Base-by-base conservation (phyloP, 2,329 filamentous ascomycete genomes). In the Madurella fahalii region DNA sequence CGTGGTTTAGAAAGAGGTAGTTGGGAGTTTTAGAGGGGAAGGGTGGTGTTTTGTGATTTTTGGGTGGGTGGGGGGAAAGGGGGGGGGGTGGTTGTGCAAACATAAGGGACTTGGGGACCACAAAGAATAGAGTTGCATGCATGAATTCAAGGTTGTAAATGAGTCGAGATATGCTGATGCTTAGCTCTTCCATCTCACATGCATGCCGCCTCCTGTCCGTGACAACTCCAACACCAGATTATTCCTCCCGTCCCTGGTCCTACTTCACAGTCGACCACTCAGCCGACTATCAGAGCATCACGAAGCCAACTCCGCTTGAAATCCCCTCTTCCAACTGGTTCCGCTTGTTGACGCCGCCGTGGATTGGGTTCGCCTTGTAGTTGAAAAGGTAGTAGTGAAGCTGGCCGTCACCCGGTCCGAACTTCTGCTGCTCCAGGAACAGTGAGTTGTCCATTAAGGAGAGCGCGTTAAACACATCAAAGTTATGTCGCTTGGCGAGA, bases 361-460 rank as follows among this genome's bases (percentile, higher is more conserved):
- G 76, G 65, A 99, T 87, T n/a, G 86, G 84, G 57, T 89, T 85
- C 12, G 90, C 89, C 54, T 90, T 85, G 77, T 96, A 99, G 74
- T 99, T 99, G 80, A 95, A 99, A 32, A 99, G 78, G 72, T 99
- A 99, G 74, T 92, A 99, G 72, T 99, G 91, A 64, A 99, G 78
- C 70, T 94, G 90, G 45, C 94, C 94, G 69, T 99, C 94, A 32
- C 94, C 94, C 5, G 88, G 86, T 43, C 93, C 94, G 66, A 96
- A 99, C 72, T 95, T 95, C 68, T 96, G 90, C 63, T 96, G 81
- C 68, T 93, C 86, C 5, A 99, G 79, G 81, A 99, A 97, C 17
- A 97, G 80, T 0, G 85, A 87, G 71, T 99, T 99, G 72, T 99
- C 93, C 73, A 96, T 86, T 40, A 96, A 79, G 0, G 92, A 95